These are phyloP conservation scores for Hypoxylon crocopeplum DNA, from an alignment of 495 filamentous ascomycete species.

Conservation along the genomic window DNA sequence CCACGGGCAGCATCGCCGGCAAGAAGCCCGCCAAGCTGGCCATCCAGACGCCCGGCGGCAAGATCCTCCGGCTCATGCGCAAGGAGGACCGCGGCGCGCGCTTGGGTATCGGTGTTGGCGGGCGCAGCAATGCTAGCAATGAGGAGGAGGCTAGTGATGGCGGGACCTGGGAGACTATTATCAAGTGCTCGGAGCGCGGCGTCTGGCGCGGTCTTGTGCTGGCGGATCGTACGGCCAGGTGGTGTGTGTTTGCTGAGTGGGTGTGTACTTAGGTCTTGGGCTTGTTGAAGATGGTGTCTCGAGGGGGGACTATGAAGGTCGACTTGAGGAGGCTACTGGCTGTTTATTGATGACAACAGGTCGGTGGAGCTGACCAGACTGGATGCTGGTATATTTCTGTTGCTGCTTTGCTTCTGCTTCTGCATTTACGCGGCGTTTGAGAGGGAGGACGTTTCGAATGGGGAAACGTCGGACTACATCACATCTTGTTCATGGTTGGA, in stretches of 20 bases:
- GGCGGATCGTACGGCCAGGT: constrained; percentile 91
- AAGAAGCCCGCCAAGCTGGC: constrained; percentile 95
- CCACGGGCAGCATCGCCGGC: constrained; percentile 47
- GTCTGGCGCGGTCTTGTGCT: constrained; percentile 93
- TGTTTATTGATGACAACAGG: constrained; percentile 13
- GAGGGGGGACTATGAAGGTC: neutral
- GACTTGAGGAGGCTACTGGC: neutral
- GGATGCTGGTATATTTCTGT: neutral
- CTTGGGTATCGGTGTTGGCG: constrained; percentile 45
- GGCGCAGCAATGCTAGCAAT: constrained; percentile 49
- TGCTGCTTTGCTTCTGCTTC: neutral
- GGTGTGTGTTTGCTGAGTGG: constrained; percentile 99
- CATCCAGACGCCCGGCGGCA: constrained; percentile 93
- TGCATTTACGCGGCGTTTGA: constrained; percentile 29
- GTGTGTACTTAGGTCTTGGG: constrained; percentile 57
- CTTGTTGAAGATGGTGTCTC: neutral
- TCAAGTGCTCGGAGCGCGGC: constrained; percentile 91
- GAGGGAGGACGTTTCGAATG: constrained; percentile 10
- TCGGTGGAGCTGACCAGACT: neutral
- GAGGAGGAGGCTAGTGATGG: constrained; percentile 72
- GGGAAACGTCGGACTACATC: neutral
- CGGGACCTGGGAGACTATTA: constrained; percentile 95
- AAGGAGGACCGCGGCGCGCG: constrained; percentile 77
- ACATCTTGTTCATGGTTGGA: neutral
- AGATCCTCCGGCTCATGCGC: constrained; percentile 87